Conservation (phyloP, 345 rosid species). For the Euphorbia peplus region DNA sequence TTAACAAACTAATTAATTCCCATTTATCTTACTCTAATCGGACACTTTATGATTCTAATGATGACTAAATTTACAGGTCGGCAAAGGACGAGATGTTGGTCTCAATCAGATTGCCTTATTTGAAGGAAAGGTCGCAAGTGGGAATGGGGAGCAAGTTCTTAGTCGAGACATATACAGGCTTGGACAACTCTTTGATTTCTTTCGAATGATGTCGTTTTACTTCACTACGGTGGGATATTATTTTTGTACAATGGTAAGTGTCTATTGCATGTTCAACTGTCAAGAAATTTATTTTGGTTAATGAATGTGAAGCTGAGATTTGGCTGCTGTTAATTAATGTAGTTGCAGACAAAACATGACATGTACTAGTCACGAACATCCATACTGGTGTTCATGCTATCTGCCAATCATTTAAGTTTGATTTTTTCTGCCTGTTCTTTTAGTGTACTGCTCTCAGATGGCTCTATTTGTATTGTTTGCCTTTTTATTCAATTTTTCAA, state of each 20-base stretch:
- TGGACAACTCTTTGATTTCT: slow-evolving; percentile 97
- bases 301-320: neutral
- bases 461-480: neutral
- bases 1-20: too few species aligned
- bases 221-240: slow-evolving; percentile 96
- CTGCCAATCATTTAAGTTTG: neutral
- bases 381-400: neutral
- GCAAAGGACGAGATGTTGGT: slow-evolving; percentile 98
- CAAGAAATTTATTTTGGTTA: neutral
- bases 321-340: neutral
- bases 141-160: slow-evolving; percentile 98
- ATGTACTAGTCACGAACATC: neutral
- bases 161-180: slow-evolving; percentile 97
- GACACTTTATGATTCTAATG: slow-evolving; percentile 2
- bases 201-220: slow-evolving; percentile 94
- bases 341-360: neutral
- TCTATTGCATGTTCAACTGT: slow-evolving; percentile 2
- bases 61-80: slow-evolving; percentile 57
- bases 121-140: slow-evolving; percentile 99
- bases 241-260: slow-evolving; percentile 86
- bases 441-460: slow-evolving; percentile 1
- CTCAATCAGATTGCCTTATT: slow-evolving; percentile 96
- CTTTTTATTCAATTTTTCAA: neutral
- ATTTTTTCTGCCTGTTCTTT: neutral
- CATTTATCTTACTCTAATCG: too few species aligned